Base-by-base conservation (phyloP, 2,329 filamentous ascomycete genomes). In the Chaetomium globosum region DNA sequence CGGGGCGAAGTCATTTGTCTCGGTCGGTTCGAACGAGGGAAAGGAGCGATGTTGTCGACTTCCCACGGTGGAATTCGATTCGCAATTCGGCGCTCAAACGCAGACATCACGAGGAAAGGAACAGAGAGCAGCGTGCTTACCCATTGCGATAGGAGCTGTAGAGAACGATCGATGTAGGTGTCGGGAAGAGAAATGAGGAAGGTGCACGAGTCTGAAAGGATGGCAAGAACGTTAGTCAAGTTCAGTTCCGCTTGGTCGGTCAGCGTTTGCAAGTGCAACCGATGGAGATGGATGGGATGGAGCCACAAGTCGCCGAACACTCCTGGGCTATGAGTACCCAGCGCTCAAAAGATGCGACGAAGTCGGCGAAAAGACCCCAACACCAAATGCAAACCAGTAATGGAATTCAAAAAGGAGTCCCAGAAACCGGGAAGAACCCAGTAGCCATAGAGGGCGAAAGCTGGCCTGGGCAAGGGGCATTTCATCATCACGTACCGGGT, bases 41-140 rank as follows among this genome's bases (percentile, higher is more conserved):
- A 63, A 61, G 58, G 65, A 69, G 64, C 64, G 65, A 70, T 65
- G 68, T 53, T 49, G 51, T 67, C 48, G 65, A 33, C 28, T 51
- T 66, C 21, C 61, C 60, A 31, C 36, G 52, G 48, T 43, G 55
- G 48, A 33, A 64, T 65, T 69, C 63, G 58, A 66, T 71, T 62
- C 69, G 67, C 66, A 61, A 59, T 66, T 65, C 66, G 61, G 21
- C 63, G 55, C 58, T 63, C 58, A 63, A 52, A 64, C 62, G 66
- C 65, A 59, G 64, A 19, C 67, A 67, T 59, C 59, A 70, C 66
- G 54, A 63, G 63, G 66, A 64, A 67, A 62, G 61, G 65, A 72
- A 53, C 67, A 63, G 69, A 70, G 72, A 71, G 73, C 71, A 72
- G 72, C n/a, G 74, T 75, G 76, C 80, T 81, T 81, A 81, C 80